Evolutionary conservation across 164 flowering plant species (phyloP).

Genomic region (Dillenia suffruticosa): DNA sequence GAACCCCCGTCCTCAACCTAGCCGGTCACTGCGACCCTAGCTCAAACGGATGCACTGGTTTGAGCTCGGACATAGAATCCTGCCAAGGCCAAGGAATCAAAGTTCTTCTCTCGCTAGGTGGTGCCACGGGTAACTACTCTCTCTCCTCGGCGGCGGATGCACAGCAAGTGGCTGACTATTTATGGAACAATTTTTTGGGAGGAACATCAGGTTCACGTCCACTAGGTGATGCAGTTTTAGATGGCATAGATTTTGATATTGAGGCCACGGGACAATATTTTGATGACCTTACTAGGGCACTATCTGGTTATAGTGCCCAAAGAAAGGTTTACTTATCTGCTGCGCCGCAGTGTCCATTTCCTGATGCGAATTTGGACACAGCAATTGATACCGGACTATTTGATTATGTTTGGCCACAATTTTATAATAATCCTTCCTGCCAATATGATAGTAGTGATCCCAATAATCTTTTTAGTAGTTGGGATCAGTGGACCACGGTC

Average conservation of each 20-base stretch:
- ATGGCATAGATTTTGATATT: constrained; percentile 28
- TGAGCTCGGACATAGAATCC: constrained; percentile 6
- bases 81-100: constrained; percentile 16
- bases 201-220: constrained; percentile 18
- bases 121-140: constrained; percentile 14
- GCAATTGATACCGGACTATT: constrained; percentile 27
- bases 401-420: constrained; percentile 35
- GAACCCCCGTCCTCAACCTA: constrained; percentile 11
- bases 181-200: constrained; percentile 31
- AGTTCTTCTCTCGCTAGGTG: constrained; percentile 26
- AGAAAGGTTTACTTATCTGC: constrained; percentile 22
- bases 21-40: constrained; percentile 18
- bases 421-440: constrained; percentile 18
- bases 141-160: constrained; percentile 25
- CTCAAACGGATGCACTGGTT: constrained; percentile 3
- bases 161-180: constrained; percentile 10
- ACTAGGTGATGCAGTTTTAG: constrained; percentile 20
- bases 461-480: background rate
- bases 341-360: constrained; percentile 27
- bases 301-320: constrained; percentile 2
- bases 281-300: constrained; percentile 18
- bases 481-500: constrained; percentile 20
- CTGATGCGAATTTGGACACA: constrained; percentile 9
- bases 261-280: constrained; percentile 8
- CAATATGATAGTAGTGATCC: constrained; percentile 3